These are phyloP conservation scores for Leptosphaerulina australis DNA, from an alignment of 2,329 filamentous ascomycete genomes.

Conservation along the genomic window DNA sequence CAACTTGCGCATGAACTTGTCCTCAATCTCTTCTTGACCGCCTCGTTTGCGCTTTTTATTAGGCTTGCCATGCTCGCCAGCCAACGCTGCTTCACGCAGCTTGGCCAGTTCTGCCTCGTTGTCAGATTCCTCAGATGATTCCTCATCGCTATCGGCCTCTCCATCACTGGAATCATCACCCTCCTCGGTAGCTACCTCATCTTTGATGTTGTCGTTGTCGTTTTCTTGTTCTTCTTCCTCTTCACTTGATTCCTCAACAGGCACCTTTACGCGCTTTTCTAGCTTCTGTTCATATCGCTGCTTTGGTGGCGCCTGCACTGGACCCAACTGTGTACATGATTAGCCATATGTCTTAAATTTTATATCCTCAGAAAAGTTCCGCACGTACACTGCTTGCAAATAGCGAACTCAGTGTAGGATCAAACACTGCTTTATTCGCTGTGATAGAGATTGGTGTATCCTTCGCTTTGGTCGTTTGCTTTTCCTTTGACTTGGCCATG, in stretches of 20 bases:
- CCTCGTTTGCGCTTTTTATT: slow-evolving; percentile 57
- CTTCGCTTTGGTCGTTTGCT: slow-evolving; percentile 25
- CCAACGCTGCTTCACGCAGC: slow-evolving; percentile 33
- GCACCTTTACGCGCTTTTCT: slow-evolving; percentile 25
- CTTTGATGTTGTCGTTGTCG: slow-evolving; percentile 33
- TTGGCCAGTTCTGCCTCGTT: slow-evolving; percentile 35
- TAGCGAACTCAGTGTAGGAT: slow-evolving; percentile 54
- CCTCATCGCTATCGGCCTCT: slow-evolving; percentile 28
- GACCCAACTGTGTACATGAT: slow-evolving; percentile 38
- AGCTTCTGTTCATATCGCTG: slow-evolving; percentile 45
- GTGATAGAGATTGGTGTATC: slow-evolving; percentile 34
- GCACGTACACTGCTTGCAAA: slow-evolving; percentile 52
- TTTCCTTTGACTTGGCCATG: slow-evolving; percentile 45
- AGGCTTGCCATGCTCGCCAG: slow-evolving; percentile 37
- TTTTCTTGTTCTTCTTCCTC: slow-evolving; percentile 61
- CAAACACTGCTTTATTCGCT: slow-evolving; percentile 47
- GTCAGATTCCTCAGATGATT: slow-evolving; percentile 27
- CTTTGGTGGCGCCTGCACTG: slow-evolving; percentile 48
- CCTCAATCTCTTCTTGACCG: slow-evolving; percentile 70
- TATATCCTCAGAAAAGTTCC: slow-evolving; percentile 1
- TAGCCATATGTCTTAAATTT: slow-evolving; percentile 17
- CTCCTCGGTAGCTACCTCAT: slow-evolving; percentile 51
- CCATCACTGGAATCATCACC: slow-evolving; percentile 43
- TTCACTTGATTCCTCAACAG: slow-evolving; percentile 45
- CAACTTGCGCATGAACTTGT: slow-evolving; percentile 70